Percentiles rank a stretch among this genome's conserved stretches.
phyloP scores from a whole-genome alignment of 2,329 filamentous ascomycete species.

The Colletotrichum higginsianum region DNA sequence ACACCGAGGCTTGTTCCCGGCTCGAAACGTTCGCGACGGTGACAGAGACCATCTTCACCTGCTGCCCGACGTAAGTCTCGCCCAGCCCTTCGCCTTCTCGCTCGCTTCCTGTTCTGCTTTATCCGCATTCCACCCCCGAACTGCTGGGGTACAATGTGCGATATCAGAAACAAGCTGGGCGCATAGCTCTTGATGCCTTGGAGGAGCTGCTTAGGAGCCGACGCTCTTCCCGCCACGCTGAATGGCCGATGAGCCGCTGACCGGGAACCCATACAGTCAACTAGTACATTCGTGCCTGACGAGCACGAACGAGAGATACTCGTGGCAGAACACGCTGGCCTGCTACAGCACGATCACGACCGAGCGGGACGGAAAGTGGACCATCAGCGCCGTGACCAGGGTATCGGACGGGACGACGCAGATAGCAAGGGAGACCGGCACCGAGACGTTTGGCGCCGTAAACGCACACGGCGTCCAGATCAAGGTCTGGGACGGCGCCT shows the following conservation, averaged over 20 bases:
- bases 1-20: slow-evolving; percentile 1
- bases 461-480: slow-evolving; percentile 14
- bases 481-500: slow-evolving; percentile 17
- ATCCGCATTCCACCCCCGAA: no score
- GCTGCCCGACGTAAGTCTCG: slow-evolving; percentile 8
- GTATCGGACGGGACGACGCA: neutral
- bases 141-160: no score
- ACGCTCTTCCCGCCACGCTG: neutral
- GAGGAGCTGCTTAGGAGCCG: neutral
- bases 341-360: slow-evolving; percentile 16
- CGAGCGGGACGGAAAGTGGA: slow-evolving; percentile 6
- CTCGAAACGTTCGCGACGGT: neutral
- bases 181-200: no score
- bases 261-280: neutral
- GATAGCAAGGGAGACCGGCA: neutral
- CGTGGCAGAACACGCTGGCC: slow-evolving; percentile 9
- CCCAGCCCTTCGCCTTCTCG: neutral
- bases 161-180: no score
- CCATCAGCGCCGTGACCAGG: slow-evolving; percentile 7
- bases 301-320: neutral
- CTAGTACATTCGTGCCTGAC: slow-evolving; percentile 5
- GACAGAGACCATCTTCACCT: slow-evolving; percentile 3
- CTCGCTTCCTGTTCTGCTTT: neutral
- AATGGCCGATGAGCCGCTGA: neutral
- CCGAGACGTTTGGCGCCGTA: slow-evolving; percentile 3